These are phyloP conservation scores for Sanchytrium tribonematis DNA, from an alignment of 371 early-diverging fungal species.

Conservation along the genomic window DNA sequence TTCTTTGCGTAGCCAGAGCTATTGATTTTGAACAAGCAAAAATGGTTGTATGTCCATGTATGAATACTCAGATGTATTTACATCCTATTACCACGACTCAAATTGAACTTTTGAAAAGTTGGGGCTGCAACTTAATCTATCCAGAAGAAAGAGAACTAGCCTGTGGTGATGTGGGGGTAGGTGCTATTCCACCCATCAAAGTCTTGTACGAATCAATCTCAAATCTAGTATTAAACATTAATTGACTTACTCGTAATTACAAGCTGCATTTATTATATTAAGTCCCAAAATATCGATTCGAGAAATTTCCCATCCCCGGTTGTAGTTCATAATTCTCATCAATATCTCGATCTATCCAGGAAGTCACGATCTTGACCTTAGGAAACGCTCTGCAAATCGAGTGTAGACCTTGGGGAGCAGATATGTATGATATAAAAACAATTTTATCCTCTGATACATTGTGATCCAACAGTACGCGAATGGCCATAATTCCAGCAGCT, in stretches of 20 bases:
- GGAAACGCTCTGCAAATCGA: constrained; percentile 54
- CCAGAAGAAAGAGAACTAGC: constrained; percentile 64
- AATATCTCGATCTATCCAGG: constrained; percentile 50
- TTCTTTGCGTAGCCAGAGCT: constrained; percentile 45
- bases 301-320: constrained; percentile 74
- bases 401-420: constrained; percentile 45
- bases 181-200: background rate
- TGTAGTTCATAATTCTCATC: constrained; percentile 49
- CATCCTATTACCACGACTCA: constrained; percentile 63
- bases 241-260: too few species aligned
- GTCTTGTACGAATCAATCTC: background rate
- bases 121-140: constrained; percentile 30
- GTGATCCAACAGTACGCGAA: constrained; percentile 60
- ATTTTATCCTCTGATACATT: constrained; percentile 52
- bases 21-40: constrained; percentile 41
- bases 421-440: constrained; percentile 44
- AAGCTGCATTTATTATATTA: constrained; percentile 8
- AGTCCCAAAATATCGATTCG: constrained; percentile 30
- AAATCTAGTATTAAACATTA: too few species aligned
- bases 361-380: constrained; percentile 42
- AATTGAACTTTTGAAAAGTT: constrained; percentile 19
- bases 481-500: constrained; percentile 71
- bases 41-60: constrained; percentile 61
- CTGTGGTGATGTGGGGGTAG: constrained; percentile 56
- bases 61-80: constrained; percentile 90